Conservation (phyloP, 2,329 filamentous ascomycete species). For the Whalleya microplaca region DNA sequence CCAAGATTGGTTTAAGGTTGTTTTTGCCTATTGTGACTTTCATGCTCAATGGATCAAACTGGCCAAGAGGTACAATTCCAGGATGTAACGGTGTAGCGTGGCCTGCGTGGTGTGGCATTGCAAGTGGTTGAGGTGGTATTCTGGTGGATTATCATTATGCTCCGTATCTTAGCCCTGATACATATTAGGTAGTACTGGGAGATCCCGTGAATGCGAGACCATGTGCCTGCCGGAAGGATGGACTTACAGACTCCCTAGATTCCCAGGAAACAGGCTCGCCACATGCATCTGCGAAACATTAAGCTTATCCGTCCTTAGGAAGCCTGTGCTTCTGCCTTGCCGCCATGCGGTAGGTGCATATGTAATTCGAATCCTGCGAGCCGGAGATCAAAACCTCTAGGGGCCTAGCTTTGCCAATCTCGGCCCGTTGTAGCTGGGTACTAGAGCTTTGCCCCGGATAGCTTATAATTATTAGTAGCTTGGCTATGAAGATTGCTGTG, state of each 20-base stretch:
- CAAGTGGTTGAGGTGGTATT: no score
- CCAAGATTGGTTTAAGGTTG: neutral
- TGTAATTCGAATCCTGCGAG: neutral
- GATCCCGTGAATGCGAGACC: neutral
- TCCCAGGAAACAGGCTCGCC: neutral
- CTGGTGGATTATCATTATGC: no score
- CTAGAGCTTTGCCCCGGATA: neutral
- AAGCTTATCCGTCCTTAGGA: neutral
- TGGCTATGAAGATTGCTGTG: no score
- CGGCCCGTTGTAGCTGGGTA: neutral
- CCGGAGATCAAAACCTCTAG: neutral
- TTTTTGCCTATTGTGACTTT: no score
- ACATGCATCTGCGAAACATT: neutral
- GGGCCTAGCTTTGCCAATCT: neutral
- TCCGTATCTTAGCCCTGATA: no score
- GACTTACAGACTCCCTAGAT: no score
- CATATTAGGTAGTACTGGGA: no score
- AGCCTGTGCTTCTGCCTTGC: neutral
- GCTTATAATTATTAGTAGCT: neutral
- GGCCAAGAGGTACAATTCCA: no score
- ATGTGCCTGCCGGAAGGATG: no score
- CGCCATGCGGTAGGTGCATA: neutral
- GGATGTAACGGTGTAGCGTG: no score
- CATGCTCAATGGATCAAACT: no score
- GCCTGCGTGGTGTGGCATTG: no score